Evolutionary conservation across 2,329 filamentous ascomycete species (phyloP).

Genomic region (Ophiostoma pallidulum): DNA sequence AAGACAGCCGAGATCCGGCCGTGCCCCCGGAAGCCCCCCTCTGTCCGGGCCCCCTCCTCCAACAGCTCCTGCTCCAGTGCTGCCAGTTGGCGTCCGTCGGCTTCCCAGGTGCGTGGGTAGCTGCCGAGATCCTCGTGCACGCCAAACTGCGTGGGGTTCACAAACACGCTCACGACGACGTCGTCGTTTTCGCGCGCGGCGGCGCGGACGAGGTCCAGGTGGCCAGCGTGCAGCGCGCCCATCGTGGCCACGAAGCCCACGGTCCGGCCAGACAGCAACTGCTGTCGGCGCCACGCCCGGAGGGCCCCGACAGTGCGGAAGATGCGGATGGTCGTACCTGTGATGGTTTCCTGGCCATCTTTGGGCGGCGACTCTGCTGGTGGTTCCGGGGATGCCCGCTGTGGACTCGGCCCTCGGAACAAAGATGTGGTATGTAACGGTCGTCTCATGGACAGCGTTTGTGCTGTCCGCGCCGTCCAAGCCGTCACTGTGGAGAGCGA

Average conservation of each 20-base stretch:
- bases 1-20: constrained; percentile 58
- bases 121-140: constrained; percentile 75
- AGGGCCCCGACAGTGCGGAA: constrained; percentile 66
- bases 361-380: no score
- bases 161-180: constrained; percentile 85
- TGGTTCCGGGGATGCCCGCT: no score
- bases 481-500: no score
- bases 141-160: constrained; percentile 96
- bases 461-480: no score
- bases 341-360: constrained; percentile 35
- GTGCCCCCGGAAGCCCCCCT: background rate
- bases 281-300: constrained; percentile 58
- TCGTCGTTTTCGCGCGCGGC: constrained; percentile 78
- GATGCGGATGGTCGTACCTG: constrained; percentile 54
- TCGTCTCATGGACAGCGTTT: no score
- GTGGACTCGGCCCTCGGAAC: no score
- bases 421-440: no score
- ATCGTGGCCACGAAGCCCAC: constrained; percentile 93
- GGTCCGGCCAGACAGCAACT: constrained; percentile 56
- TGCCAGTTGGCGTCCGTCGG: constrained; percentile 59
- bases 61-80: constrained; percentile 60
- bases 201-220: constrained; percentile 73
- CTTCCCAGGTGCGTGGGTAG: constrained; percentile 84
- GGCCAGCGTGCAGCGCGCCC: constrained; percentile 91
- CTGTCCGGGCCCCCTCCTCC: constrained; percentile 18